Conservation (phyloP, 2,329 filamentous ascomycete genomes). For the Akanthomyces dipterigenus region DNA sequence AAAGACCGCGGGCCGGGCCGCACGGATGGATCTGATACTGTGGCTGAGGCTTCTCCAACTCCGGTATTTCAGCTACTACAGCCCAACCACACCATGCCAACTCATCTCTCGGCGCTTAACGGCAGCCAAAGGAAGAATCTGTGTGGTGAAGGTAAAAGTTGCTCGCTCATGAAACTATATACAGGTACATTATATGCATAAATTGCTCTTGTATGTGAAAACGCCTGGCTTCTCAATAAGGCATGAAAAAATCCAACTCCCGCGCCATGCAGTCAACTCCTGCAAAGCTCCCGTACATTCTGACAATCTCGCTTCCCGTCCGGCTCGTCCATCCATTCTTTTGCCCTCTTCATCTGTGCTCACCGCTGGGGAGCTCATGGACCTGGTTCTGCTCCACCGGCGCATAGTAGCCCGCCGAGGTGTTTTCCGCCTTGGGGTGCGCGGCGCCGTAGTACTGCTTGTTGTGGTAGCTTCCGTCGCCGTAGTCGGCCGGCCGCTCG, state of each 20-base stretch:
- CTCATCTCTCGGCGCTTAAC: neutral
- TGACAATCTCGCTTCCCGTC: neutral
- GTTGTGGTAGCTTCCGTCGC: neutral
- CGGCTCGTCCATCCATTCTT: neutral
- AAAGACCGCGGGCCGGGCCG: neutral
- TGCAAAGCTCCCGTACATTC: neutral
- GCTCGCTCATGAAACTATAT: neutral
- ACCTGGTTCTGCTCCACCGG: constrained; percentile 7
- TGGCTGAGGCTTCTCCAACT: neutral
- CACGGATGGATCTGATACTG: neutral
- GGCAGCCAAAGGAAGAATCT: neutral
- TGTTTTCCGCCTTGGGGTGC: constrained; percentile 3
- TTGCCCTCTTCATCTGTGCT: neutral
- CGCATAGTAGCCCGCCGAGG: constrained; percentile 3
- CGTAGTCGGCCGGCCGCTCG: neutral
- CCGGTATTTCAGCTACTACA: neutral
- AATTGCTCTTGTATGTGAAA: neutral
- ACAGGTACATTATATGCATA: constrained; percentile 3
- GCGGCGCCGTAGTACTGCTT: constrained; percentile 8
- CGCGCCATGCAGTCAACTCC: neutral
- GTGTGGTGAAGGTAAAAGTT: neutral
- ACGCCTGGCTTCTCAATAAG: neutral
- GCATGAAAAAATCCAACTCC: neutral
- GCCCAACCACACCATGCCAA: neutral
- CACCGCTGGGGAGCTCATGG: constrained; percentile 1